phyloP scores from a whole-genome alignment of 257 asterid genomes.

The Avicennia marina region DNA sequence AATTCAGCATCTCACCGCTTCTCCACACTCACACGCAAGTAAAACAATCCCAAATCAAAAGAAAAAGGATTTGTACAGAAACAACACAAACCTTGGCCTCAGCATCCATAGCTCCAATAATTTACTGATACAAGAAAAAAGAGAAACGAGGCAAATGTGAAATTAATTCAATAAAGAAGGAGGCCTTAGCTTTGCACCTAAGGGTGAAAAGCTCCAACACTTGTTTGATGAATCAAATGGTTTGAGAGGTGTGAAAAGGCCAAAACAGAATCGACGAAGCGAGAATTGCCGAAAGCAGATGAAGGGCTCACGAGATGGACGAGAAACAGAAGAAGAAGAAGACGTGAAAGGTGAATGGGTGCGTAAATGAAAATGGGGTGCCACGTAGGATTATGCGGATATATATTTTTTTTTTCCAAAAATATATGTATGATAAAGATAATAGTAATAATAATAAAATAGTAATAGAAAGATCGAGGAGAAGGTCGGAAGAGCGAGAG shows the following conservation, averaged over 20 bases:
- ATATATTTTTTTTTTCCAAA: not conserved
- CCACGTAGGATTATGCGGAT: constrained; percentile 42
- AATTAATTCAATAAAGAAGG: constrained; percentile 16
- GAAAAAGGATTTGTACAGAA: not conserved
- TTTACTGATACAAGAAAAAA: not conserved
- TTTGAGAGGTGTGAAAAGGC: constrained; percentile 5
- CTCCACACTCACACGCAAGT: not conserved
- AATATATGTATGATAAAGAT: not conserved
- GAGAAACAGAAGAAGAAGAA: constrained; percentile 9
- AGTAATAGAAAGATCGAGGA: constrained; percentile 41
- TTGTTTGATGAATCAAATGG: constrained; percentile 2
- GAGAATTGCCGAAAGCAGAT: not conserved
- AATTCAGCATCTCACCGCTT: not conserved
- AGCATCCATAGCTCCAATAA: constrained; percentile 49
- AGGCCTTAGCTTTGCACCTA: constrained; percentile 8
- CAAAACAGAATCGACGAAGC: not conserved
- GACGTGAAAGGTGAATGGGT: constrained; percentile 10
- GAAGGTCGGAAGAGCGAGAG: constrained; percentile 22
- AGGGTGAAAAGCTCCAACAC: constrained; percentile 13
- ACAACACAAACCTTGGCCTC: constrained; percentile 47
- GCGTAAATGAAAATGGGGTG: constrained; percentile 14
- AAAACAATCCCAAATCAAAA: not conserved
- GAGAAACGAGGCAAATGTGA: constrained; percentile 1
- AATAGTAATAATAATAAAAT: constrained; percentile 19
- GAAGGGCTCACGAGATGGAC: not conserved